These are phyloP conservation scores for Thuidium tamariscinum DNA, from an alignment of 225 moss, liverwort and hornwort species.

Conservation along the genomic window DNA sequence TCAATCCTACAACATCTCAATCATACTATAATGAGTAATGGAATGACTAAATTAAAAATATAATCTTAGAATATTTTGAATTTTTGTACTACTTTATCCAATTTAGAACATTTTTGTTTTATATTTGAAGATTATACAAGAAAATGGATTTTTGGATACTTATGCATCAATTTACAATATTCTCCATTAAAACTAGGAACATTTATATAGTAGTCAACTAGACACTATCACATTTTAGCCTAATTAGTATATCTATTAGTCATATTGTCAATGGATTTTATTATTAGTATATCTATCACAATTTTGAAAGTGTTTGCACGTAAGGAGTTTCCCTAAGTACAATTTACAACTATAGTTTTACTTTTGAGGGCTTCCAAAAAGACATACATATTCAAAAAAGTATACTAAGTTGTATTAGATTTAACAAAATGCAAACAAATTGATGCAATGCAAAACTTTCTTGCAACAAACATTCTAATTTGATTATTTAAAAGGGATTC, in stretches of 20 bases:
- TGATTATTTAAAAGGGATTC: rapidly evolving
- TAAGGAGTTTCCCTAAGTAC: rapidly evolving
- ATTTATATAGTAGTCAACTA: background rate
- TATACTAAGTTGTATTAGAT: background rate
- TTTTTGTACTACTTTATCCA: background rate
- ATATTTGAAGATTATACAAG: background rate
- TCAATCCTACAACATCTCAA: background rate
- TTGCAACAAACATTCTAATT: no score
- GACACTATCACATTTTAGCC: rapidly evolving
- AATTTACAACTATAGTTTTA: background rate
- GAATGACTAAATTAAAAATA: background rate
- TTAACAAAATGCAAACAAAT: no score
- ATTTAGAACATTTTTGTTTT: background rate
- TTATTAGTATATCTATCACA: no score
- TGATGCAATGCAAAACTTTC: background rate
- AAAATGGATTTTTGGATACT: rapidly evolving
- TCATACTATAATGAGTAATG: background rate
- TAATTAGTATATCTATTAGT: background rate
- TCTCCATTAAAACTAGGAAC: rapidly evolving
- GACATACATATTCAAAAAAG: background rate
- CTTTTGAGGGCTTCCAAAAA: background rate
- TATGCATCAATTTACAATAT: background rate
- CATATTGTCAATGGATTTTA: background rate
- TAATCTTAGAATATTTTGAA: background rate
- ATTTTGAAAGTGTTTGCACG: background rate